Conservation (phyloP, 345 rosid genomes). For the Camelina hispida region DNA sequence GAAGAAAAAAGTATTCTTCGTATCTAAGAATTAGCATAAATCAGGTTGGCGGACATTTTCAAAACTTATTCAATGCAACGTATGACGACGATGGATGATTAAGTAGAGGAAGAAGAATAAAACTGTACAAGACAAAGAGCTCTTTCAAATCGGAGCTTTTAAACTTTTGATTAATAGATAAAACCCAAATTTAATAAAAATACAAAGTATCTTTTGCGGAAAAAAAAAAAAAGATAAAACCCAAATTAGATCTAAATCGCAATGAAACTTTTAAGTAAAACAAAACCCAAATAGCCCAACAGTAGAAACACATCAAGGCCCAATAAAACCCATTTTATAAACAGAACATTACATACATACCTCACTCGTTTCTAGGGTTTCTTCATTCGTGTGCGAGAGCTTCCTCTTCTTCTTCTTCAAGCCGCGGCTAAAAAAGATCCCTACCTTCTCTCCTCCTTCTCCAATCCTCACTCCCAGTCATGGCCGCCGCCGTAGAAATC, state of each 20-base stretch:
- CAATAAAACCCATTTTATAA: conserved; percentile 27
- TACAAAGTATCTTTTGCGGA: too few relatives aligned
- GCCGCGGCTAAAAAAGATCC: conserved; percentile 24
- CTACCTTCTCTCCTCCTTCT: conserved; percentile 11
- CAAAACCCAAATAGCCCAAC: not conserved
- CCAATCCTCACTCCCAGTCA: conserved; percentile 18
- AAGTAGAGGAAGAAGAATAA: not conserved
- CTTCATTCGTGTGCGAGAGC: not conserved
- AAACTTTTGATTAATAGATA: not conserved
- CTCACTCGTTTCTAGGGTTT: conserved; percentile 25
- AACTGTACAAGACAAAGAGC: conserved; percentile 5
- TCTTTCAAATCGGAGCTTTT: not conserved
- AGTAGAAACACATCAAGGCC: conserved; percentile 7
- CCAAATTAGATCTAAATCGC: too few relatives aligned
- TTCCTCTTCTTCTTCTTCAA: conserved; percentile 5
- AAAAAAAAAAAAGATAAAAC: too few relatives aligned
- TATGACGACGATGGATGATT: conserved; percentile 15
- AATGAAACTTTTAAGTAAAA: too few relatives aligned
- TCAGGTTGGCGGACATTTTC: conserved; percentile 3
- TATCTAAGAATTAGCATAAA: not conserved
- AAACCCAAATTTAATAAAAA: too few relatives aligned
- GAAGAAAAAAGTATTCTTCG: not conserved
- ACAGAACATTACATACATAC: not conserved
- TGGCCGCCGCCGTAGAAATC: conserved; percentile 42
- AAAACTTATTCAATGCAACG: conserved; percentile 2